These are phyloP conservation scores for Pelargonium australe DNA, from an alignment of 441 rosid genomes.

Conservation along the genomic window DNA sequence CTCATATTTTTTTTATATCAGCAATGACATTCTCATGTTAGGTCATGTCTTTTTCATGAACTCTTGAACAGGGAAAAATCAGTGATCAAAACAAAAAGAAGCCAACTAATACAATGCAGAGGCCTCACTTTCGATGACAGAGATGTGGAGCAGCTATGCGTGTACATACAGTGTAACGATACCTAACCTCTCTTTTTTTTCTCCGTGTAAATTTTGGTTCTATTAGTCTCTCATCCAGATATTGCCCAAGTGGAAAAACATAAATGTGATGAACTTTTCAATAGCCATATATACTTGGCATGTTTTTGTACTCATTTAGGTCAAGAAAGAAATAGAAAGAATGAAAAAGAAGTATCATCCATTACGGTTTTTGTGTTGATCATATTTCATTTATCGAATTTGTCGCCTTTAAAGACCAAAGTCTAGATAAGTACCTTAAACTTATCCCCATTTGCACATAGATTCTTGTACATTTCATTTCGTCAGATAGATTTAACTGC, in stretches of 20 bases:
- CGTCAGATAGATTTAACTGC: too few relatives aligned
- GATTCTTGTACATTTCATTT: too few relatives aligned
- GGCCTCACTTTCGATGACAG: slow-evolving; percentile 23
- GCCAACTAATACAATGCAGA: slow-evolving; percentile 11
- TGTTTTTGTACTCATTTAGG: background rate
- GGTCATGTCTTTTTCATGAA: slow-evolving; percentile 5
- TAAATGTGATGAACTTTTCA: background rate
- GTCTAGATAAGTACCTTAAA: too few relatives aligned
- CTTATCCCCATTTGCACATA: too few relatives aligned
- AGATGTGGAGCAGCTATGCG: background rate
- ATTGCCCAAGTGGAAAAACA: background rate
- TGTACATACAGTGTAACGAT: slow-evolving; percentile 21
- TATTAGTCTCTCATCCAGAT: background rate
- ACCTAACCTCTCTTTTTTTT: background rate
- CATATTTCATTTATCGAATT: background rate
- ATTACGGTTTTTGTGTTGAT: background rate
- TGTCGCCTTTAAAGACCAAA: too few relatives aligned
- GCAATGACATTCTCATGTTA: background rate
- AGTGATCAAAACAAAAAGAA: slow-evolving; percentile 17
- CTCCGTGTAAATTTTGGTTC: background rate
- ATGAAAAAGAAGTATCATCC: background rate
- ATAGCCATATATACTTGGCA: background rate
- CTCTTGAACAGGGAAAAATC: slow-evolving; percentile 26
- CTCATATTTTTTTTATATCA: background rate
- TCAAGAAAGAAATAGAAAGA: background rate